Evolutionary conservation across 805 yeast genomes (phyloP), one percentile per base, ranked within the genome.

Genomic region (Yarrowia yakushimensis): DNA sequence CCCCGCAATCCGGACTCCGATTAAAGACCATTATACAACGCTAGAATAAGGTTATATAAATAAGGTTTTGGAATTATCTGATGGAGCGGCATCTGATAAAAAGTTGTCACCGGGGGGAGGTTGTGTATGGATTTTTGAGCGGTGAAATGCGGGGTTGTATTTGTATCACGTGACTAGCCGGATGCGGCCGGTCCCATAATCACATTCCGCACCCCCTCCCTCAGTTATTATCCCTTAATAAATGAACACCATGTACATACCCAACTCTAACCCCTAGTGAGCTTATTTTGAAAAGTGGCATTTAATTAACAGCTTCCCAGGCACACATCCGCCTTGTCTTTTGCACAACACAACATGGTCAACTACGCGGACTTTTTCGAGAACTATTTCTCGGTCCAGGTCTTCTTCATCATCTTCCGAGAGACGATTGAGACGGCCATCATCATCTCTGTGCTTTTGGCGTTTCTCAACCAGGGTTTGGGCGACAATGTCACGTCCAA

Each of bases 351-450:
- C 43, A 17, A 55, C 43, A 55, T 55, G 61, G 55, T 22, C 28
- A 22, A 41, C 48, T 55, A 39, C 48, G 61, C 61, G 28, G 61
- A 55, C 48, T 55, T 55, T 12, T 55, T 55, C 48, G 61, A 55
- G 20, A 55, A 55, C 30, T 55, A 55, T 15, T 86, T 86, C 72
- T 82, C 84, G 42, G 67, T 71, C 11, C 69, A 83, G 68, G 86
- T 90, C 65, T 90, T 90, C 80, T 89, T 90, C 76, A 87, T 90
- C 68, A 96, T 91, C 64, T 86, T 92, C 74, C 87, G 98, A 80
- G 98, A 92, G 78, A 79, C 94, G 57, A 78, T 92, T 66, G 98
- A 92, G 78, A 97, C 98, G 22, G 84, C 90, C 61, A 82, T 92
- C 66, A 87, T 92, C 66, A 86, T 93, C 65, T 90, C 97, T 10